Evolutionary conservation across 164 flowering plant species (phyloP).

Genomic region (Buxus sempervirens): DNA sequence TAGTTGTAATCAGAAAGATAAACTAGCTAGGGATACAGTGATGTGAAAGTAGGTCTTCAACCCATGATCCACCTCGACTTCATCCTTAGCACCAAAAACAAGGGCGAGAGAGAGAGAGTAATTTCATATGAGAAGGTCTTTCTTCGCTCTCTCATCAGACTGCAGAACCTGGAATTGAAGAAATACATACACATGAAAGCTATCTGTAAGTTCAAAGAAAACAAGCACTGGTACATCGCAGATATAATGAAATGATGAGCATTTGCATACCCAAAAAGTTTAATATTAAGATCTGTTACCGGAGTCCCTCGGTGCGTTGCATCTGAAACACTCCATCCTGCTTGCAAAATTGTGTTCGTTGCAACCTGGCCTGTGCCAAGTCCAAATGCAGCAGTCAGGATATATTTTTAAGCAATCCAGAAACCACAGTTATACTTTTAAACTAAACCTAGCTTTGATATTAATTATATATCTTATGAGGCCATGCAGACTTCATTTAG

Average conservation of each 20-base stretch:
- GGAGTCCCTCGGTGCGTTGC: slow-evolving; percentile 83
- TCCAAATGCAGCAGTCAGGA: not conserved
- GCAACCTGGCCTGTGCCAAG: slow-evolving; percentile 67
- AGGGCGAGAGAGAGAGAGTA: slow-evolving; percentile 10
- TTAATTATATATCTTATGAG: not conserved
- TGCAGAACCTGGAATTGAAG: slow-evolving; percentile 28
- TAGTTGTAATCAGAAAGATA: slow-evolving; percentile 24
- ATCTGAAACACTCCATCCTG: slow-evolving; percentile 95
- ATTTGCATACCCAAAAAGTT: slow-evolving; percentile 28
- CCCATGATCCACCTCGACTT: slow-evolving; percentile 22
- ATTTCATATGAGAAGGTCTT: slow-evolving; percentile 17
- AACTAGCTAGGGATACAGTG: slow-evolving; percentile 26
- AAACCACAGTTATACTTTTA: too few relatives aligned
- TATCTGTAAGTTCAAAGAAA: not conserved
- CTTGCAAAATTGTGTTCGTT: slow-evolving; percentile 97
- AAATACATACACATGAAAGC: not conserved
- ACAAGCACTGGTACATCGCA: not conserved
- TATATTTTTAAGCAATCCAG: too few relatives aligned
- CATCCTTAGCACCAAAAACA: not conserved
- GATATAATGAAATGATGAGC: not conserved
- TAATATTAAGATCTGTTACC: slow-evolving; percentile 45
- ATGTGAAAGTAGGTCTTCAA: slow-evolving; percentile 20
- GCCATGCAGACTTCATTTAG: not conserved
- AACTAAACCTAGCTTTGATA: too few relatives aligned
- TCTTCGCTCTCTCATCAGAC: slow-evolving; percentile 23